These are phyloP conservation scores for Ligustrum vulgare DNA, from an alignment of 257 asterid species.

Conservation along the genomic window DNA sequence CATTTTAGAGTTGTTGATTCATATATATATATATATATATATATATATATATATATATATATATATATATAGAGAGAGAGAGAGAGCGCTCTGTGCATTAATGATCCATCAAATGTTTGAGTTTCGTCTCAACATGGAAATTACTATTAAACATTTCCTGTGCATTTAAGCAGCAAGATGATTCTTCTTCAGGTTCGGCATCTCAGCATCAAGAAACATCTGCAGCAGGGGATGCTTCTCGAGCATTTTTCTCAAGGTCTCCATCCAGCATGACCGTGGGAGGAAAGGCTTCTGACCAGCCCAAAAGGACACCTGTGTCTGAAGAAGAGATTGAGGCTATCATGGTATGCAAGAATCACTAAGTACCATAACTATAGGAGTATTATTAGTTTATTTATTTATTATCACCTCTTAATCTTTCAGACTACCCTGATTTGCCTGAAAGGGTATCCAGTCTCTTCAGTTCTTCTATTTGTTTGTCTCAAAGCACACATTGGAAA, in stretches of 20 bases:
- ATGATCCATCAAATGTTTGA: background rate
- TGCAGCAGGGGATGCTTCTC: constrained; percentile 39
- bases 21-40: no score
- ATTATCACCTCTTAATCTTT: background rate
- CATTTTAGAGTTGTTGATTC: no score
- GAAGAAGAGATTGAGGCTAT: constrained; percentile 83
- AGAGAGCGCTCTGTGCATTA: background rate
- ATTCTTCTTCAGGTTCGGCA: constrained; percentile 44
- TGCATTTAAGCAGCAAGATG: constrained; percentile 14
- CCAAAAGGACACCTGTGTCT: constrained; percentile 80
- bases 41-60: no score
- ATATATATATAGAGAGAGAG: no score
- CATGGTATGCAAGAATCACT: constrained; percentile 54
- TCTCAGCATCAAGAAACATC: constrained; percentile 44
- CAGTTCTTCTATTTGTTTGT: background rate
- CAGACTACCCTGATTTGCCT: background rate
- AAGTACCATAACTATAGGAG: background rate
- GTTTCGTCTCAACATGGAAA: background rate
- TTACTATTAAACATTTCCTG: constrained; percentile 5
- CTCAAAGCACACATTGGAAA: constrained; percentile 8
- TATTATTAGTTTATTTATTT: background rate
- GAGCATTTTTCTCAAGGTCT: constrained; percentile 55
- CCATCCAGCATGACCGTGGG: constrained; percentile 50
- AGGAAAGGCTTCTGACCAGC: constrained; percentile 96
- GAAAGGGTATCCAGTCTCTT: background rate